phyloP scores from a whole-genome alignment of 345 rosid genomes.

The Lagerstroemia speciosa region DNA sequence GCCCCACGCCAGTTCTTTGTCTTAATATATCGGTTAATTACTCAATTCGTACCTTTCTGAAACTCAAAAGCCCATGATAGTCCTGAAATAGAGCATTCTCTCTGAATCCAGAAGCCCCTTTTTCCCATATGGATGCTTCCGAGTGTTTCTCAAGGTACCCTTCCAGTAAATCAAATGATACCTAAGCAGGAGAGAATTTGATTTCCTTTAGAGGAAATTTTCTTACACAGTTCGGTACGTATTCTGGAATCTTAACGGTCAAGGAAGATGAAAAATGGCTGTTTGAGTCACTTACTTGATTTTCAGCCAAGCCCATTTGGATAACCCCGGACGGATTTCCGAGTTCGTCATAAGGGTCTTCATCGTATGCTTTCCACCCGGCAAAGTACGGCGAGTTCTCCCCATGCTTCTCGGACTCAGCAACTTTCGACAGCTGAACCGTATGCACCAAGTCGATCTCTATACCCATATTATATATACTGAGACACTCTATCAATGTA shows the following conservation, averaged over 20 bases:
- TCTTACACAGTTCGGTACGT: too few relatives aligned
- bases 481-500: too few relatives aligned
- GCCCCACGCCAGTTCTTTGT: not conserved
- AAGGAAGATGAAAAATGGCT: too few relatives aligned
- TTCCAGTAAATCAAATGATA: constrained; percentile 81
- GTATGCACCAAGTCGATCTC: not conserved
- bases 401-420: constrained; percentile 51
- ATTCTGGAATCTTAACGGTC: too few relatives aligned
- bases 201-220: not conserved
- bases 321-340: constrained; percentile 57
- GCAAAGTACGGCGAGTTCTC: constrained; percentile 73
- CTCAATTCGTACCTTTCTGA: constrained; percentile 33
- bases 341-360: constrained; percentile 48
- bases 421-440: constrained; percentile 32
- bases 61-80: constrained; percentile 73
- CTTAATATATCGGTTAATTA: not conserved
- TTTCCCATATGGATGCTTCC: constrained; percentile 53
- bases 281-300: constrained; percentile 52
- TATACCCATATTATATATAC: not conserved
- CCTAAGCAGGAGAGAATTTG: constrained; percentile 22
- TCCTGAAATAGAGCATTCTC: constrained; percentile 93
- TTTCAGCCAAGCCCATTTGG: constrained; percentile 90
- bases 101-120: constrained; percentile 60
- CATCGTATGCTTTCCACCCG: constrained; percentile 85
- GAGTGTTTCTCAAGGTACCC: constrained; percentile 52